Base-by-base conservation (phyloP, 352 stramenopile genomes). In the Phytophthora nicotianae region DNA sequence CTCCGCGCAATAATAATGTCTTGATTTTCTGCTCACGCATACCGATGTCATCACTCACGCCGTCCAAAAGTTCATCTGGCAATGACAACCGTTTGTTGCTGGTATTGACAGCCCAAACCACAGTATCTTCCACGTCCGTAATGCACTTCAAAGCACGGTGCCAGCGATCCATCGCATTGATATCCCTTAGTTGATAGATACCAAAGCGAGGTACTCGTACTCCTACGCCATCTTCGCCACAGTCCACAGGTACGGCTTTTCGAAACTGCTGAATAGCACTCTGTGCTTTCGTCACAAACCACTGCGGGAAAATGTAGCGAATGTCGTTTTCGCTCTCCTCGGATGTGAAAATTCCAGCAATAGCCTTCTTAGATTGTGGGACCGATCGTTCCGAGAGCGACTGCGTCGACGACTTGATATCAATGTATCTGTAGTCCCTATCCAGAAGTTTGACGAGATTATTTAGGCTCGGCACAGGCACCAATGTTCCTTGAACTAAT, bases 351-450 rank as follows among this genome's bases (percentile, higher is more conserved):
- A 45, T 45, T 14, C n/a, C 14, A 19, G 35, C 35, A 19, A 41
- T 41, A 20, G 38, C 38, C 8, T 45, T 45, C 38, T 45, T 45
- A 2, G 38, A 24, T n/a, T 45, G 38, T 14, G 38, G 38, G 4
- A 45, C 5, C 17, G 38, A 24, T 13, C 38, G 38, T 24, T 45
- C 38, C 5, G n/a, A 45, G 38, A 45, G 38, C 24, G n/a, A 14
- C 17, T 24, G 38, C n/a, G 17, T 24, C 24, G 7, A 7, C 17
- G 14, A 10, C 20, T 52, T 11, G 9, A 46, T n/a, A 5, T 51
- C 41, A 14, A 46, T 13, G 20, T 60, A 52, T 29, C 42, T 52
- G 52, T 52, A 58, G 37, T 38, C 50, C 17, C 37, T 13, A n/a
- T 58, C 29, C 1, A 51, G 24, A 0, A 19, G 4, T 4, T 60